Evolutionary conservation across 2,329 filamentous ascomycete genomes (phyloP), one percentile per base, ranked within the genome.

Genomic region (Penicillium sp.): DNA sequence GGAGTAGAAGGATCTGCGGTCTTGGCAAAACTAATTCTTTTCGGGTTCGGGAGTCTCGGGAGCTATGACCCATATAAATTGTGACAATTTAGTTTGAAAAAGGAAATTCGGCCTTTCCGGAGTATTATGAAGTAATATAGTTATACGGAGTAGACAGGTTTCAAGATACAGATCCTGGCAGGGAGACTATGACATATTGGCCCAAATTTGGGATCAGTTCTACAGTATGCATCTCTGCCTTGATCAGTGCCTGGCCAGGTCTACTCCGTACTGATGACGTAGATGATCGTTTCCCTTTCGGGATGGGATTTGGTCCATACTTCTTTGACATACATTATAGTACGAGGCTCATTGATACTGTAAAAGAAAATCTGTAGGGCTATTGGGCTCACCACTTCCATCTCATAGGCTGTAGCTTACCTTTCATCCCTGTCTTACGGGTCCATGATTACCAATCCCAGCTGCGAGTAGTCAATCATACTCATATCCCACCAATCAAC

Each of bases 211-310:
- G 38, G 38, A 36, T 18, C 18, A 18, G 18, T 18, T 18, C 18
- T 18, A 18, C 18, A 18, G 18, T 18, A 29, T 45, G 18, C 38
- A n/a, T 40, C n/a, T 40, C 38, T 38, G 36, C 36, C 36, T 21
- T 18, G n/a, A 34, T 53, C 45, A 38, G 42, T 22, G 40, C 43
- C 31, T 13, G 31, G 43, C 24, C 24, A 27, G 24, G 24, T 27
- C 24, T 27, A 27, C 18, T 18, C 18, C 18, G 18, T 18, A 18
- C 44, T 38, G 47, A 57, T 62, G 60, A 63, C 58, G 58, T 59
- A 62, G 58, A 55, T 52, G 61, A 64, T 64, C 61, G 39, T 40
- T 62, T 31, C 60, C 55, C 14, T 18, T 34, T 62, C 50, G 14
- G 55, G 56, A 42, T 32, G 13, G 48, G 45, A 32, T 47, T 49